phyloP scores from a whole-genome alignment of 139 green algal species.

The Coelastrella sp. region DNA sequence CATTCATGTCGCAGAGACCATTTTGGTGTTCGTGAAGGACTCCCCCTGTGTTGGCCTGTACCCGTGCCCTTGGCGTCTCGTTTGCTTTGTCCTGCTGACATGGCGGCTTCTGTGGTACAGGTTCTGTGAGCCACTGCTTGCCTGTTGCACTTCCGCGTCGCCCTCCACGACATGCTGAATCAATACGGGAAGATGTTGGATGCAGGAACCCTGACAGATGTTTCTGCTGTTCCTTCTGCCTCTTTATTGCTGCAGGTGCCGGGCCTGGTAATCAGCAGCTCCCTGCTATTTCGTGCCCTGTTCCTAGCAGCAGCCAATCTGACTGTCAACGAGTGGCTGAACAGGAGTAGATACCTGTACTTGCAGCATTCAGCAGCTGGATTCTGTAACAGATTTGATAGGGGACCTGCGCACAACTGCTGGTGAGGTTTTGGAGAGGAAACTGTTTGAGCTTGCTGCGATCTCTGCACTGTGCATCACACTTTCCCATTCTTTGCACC shows the following conservation, averaged over 20 bases:
- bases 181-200: not conserved
- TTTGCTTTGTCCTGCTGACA: too few relatives aligned
- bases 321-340: constrained; percentile 49
- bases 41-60: too few relatives aligned
- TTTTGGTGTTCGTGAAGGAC: too few relatives aligned
- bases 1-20: too few relatives aligned
- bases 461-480: not conserved
- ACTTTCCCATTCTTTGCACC: not conserved
- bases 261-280: constrained; percentile 20
- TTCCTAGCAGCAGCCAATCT: constrained; percentile 21
- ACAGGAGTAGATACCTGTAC: constrained; percentile 37
- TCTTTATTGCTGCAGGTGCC: not conserved
- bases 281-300: not conserved
- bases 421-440: not conserved
- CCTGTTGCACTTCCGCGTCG: too few relatives aligned
- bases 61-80: too few relatives aligned
- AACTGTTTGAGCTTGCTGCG: not conserved
- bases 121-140: too few relatives aligned
- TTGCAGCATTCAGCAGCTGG: constrained; percentile 11
- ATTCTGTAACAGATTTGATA: constrained; percentile 50
- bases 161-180: too few relatives aligned
- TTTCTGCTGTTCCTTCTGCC: not conserved
- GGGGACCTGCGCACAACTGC: constrained; percentile 42
- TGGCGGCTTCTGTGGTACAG: too few relatives aligned
- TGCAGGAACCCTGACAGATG: not conserved